phyloP scores from a whole-genome alignment of 2,329 filamentous ascomycete species.

The Trichoderma breve region DNA sequence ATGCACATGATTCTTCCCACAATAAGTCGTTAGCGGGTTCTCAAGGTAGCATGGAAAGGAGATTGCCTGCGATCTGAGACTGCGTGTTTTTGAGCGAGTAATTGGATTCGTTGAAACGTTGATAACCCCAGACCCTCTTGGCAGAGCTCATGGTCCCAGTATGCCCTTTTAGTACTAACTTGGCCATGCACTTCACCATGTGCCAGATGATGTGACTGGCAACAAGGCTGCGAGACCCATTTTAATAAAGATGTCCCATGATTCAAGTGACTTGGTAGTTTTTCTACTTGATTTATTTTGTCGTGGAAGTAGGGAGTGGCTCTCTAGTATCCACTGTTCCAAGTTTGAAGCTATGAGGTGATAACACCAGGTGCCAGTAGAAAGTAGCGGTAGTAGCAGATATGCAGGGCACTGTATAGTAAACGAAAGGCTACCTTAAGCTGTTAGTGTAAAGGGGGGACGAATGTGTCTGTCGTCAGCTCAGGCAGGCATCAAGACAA shows the following conservation, averaged over 20 bases:
- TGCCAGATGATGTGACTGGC: background rate
- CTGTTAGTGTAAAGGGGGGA: background rate
- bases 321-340: too few species aligned
- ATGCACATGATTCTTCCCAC: background rate
- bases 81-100: constrained; percentile 1
- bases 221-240: background rate
- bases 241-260: background rate
- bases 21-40: background rate
- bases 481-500: background rate
- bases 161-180: background rate
- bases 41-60: background rate
- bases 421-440: background rate
- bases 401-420: background rate
- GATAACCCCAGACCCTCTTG: background rate
- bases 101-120: constrained; percentile 2
- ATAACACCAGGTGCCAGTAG: background rate
- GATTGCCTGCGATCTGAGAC: background rate
- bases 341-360: background rate
- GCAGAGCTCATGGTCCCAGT: background rate
- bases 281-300: background rate
- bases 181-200: background rate
- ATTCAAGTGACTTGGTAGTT: background rate
- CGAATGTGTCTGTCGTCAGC: background rate
- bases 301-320: background rate
- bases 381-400: background rate